Conservation (phyloP, 1,139 yeast genomes). For the Blastobotrys serpentis region DNA sequence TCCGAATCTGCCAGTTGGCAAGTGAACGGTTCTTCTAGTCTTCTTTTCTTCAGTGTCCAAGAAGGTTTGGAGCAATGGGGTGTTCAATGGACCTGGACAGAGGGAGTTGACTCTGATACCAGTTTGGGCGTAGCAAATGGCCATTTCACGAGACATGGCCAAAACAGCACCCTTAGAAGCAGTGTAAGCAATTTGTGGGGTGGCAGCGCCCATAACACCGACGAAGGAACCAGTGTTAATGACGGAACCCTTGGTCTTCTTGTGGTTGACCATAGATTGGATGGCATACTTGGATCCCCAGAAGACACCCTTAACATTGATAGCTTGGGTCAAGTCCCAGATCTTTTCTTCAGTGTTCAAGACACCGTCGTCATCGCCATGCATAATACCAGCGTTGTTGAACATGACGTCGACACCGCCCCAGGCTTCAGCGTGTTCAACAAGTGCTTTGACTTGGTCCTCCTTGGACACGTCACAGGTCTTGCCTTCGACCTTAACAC, state of each 20-base stretch:
- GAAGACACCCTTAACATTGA: slow-evolving; percentile 57
- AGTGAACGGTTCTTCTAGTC: slow-evolving; percentile 50
- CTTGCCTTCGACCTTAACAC: slow-evolving; percentile 31
- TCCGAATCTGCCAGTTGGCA: slow-evolving; percentile 52
- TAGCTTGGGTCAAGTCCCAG: slow-evolving; percentile 51
- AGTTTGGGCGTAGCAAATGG: slow-evolving; percentile 64
- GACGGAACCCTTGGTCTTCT: slow-evolving; percentile 53
- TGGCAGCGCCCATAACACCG: slow-evolving; percentile 48
- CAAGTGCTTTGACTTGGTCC: slow-evolving; percentile 38
- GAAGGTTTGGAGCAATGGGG: slow-evolving; percentile 56
- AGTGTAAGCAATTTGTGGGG: slow-evolving; percentile 42
- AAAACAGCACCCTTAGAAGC: slow-evolving; percentile 45
- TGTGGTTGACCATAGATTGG: slow-evolving; percentile 48
- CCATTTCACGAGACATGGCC: slow-evolving; percentile 58
- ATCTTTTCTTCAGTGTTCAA: slow-evolving; percentile 43
- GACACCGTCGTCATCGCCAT: slow-evolving; percentile 57
- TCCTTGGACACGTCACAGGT: slow-evolving; percentile 40
- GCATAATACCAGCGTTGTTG: slow-evolving; percentile 77
- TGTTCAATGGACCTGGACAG: slow-evolving; percentile 64
- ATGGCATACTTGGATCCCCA: slow-evolving; percentile 57
- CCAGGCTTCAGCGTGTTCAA: slow-evolving; percentile 41
- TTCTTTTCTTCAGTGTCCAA: slow-evolving; percentile 41
- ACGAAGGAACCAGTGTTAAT: slow-evolving; percentile 64
- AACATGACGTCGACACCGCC: slow-evolving; percentile 64
- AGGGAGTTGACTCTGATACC: slow-evolving; percentile 67